A percentile compares a stretch with the other conserved stretches of the same genome.
Conservation (phyloP, 2,329 filamentous ascomycete genomes). For the Sclerotinia subarctica region DNA sequence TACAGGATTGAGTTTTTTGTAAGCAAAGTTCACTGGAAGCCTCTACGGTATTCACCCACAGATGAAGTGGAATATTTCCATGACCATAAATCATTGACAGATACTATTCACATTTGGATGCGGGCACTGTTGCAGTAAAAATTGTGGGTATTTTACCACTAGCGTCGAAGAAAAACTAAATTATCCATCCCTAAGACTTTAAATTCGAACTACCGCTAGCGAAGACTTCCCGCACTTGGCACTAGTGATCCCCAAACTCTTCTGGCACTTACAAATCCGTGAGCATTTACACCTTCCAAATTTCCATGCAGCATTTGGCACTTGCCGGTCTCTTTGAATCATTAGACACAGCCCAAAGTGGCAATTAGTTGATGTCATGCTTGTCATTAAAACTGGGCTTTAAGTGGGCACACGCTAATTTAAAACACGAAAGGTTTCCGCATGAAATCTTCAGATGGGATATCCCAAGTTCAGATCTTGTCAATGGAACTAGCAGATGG, state of each 20-base stretch:
- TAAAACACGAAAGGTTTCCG: neutral
- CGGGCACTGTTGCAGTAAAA: neutral
- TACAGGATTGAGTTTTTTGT: neutral
- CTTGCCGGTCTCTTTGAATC: neutral
- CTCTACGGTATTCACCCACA: neutral
- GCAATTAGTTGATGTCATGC: neutral
- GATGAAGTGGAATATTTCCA: neutral
- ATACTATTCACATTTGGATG: neutral
- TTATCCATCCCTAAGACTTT: neutral
- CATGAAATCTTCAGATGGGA: neutral
- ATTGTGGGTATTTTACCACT: neutral
- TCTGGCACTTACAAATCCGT: conserved; percentile 1
- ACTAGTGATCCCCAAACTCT: conserved; percentile 8
- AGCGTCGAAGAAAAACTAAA: neutral
- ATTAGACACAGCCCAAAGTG: neutral
- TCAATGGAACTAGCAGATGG: neutral
- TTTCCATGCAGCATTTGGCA: neutral
- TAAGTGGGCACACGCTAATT: neutral
- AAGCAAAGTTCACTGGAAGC: neutral
- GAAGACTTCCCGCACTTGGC: neutral
- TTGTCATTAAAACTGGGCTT: neutral
- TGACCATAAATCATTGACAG: neutral
- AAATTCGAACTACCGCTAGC: neutral
- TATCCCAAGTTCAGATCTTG: neutral
- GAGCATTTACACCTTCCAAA: neutral